Conservation (phyloP, 2,329 filamentous ascomycete genomes). For the Ascochyta lentis region DNA sequence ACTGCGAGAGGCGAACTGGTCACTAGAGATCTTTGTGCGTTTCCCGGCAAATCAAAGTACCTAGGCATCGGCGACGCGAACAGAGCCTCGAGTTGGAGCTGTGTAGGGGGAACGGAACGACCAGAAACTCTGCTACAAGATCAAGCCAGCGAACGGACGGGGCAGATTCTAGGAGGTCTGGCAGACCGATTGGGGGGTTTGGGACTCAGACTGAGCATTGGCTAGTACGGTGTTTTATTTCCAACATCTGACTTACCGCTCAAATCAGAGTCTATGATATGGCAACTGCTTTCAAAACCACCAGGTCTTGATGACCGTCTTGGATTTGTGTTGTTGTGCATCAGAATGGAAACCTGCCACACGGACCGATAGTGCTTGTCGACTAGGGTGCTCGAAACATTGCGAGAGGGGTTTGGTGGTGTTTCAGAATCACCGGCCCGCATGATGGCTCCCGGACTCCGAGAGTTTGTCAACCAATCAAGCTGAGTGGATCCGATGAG, state of each 20-base stretch:
- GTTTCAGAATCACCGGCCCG: constrained; percentile 20
- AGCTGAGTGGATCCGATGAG: constrained; percentile 2
- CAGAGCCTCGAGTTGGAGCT: constrained; percentile 32
- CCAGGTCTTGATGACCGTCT: not conserved
- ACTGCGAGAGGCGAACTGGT: constrained; percentile 26
- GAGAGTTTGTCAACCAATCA: constrained; percentile 9
- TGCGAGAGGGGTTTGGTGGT: not conserved
- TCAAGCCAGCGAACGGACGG: constrained; percentile 16
- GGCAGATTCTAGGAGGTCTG: constrained; percentile 26
- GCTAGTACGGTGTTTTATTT: not conserved
- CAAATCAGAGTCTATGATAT: no score
- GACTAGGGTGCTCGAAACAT: constrained; percentile 9
- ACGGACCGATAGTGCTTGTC: not conserved
- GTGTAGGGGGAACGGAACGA: constrained; percentile 28
- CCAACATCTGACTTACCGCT: no score
- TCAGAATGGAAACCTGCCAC: not conserved
- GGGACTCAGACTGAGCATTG: constrained; percentile 27
- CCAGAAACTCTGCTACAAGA: constrained; percentile 10
- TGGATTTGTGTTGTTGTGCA: not conserved
- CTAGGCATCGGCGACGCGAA: constrained; percentile 25
- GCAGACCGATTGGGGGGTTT: constrained; percentile 28
- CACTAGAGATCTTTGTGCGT: constrained; percentile 29
- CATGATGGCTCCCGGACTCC: constrained; percentile 15
- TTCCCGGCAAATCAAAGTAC: constrained; percentile 26
- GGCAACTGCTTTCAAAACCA: no score